These are phyloP conservation scores for Sclerotinia subarctica DNA, from an alignment of 2,329 filamentous ascomycete species.

Conservation along the genomic window DNA sequence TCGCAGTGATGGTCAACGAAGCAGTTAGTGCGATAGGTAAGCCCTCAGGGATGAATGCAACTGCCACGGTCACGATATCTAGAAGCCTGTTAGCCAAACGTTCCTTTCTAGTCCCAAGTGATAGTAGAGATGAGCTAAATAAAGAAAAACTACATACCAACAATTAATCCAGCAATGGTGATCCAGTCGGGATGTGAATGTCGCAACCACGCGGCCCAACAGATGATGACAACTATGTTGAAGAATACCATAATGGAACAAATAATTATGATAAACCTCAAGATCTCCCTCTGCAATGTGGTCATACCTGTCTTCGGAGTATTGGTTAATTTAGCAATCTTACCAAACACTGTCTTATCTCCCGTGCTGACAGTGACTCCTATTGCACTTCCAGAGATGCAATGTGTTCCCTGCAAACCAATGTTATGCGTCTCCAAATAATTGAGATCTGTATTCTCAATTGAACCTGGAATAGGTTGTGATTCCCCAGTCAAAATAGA, in stretches of 20 bases:
- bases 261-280: constrained; percentile 69
- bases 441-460: constrained; percentile 65
- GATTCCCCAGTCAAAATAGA: constrained; percentile 72
- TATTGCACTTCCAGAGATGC: constrained; percentile 61
- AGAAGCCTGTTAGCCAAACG: neutral
- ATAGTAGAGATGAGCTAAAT: constrained; percentile 53
- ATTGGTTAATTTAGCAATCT: constrained; percentile 68
- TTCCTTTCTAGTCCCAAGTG: neutral
- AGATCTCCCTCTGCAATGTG: constrained; percentile 66
- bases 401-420: constrained; percentile 75
- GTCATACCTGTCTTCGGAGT: constrained; percentile 64
- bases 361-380: constrained; percentile 71
- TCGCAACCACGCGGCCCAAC: constrained; percentile 69
- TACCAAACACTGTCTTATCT: constrained; percentile 69
- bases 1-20: constrained; percentile 70
- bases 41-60: constrained; percentile 73
- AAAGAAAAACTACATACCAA: constrained; percentile 48
- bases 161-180: constrained; percentile 65
- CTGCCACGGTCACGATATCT: constrained; percentile 39
- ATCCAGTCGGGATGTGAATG: constrained; percentile 66
- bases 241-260: constrained; percentile 62
- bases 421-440: constrained; percentile 74
- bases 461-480: constrained; percentile 56
- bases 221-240: constrained; percentile 59
- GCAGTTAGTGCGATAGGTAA: constrained; percentile 66